A percentile compares a stretch with the other conserved stretches of the same genome.
Conservation (phyloP, 2,329 filamentous ascomycete species). For the Fusarium verrucosum region DNA sequence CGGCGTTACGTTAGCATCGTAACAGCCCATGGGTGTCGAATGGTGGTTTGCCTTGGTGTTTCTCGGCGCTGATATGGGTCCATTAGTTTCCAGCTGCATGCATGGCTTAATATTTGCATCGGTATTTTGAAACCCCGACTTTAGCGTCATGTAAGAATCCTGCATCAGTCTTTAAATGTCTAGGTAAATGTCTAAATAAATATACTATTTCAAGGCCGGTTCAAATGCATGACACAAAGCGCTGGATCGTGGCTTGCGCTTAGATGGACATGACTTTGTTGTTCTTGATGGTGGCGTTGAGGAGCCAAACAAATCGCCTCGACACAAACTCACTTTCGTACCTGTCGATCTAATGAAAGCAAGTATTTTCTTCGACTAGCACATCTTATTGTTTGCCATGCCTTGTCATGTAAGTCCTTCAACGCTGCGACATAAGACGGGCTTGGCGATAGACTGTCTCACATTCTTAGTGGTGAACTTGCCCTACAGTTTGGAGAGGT, state of each 20-base stretch:
- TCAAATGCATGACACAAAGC: background rate
- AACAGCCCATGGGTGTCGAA: background rate
- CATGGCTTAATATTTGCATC: background rate
- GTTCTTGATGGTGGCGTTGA: background rate
- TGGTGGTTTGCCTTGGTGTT: background rate
- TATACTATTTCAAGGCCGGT: background rate
- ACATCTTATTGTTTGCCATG: too few relatives aligned
- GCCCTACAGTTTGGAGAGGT: background rate
- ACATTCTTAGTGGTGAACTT: background rate
- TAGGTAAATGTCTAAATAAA: background rate
- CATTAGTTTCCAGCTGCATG: background rate
- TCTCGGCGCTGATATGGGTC: too few relatives aligned
- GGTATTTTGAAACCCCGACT: too few relatives aligned
- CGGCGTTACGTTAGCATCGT: background rate
- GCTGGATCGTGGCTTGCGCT: background rate
- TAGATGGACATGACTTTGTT: background rate
- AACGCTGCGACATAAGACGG: too few relatives aligned
- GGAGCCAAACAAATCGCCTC: background rate
- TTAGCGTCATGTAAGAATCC: too few relatives aligned
- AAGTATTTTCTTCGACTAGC: too few relatives aligned
- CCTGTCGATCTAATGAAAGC: too few relatives aligned
- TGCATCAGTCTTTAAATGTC: too few relatives aligned
- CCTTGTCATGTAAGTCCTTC: constrained; percentile 4
- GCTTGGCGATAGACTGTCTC: background rate
- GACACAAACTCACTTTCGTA: background rate